phyloP scores from a whole-genome alignment of 371 early-diverging fungal genomes.

The Mucor piriformis region DNA sequence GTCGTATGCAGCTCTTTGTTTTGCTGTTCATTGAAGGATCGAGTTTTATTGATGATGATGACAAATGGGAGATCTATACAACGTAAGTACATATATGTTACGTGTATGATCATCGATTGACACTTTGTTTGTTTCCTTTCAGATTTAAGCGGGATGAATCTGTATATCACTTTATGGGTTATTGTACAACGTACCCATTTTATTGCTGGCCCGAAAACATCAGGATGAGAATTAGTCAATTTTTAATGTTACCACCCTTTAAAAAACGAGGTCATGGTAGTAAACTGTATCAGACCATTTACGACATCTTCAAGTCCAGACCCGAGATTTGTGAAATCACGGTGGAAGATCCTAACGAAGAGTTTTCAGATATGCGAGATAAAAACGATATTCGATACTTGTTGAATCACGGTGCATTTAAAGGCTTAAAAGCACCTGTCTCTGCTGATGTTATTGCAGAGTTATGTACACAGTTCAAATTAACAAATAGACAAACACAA shows the following conservation, averaged over 20 bases:
- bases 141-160: slow-evolving; percentile 37
- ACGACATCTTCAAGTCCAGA: slow-evolving; percentile 56
- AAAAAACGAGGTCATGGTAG: slow-evolving; percentile 87
- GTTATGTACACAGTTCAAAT: slow-evolving; percentile 56
- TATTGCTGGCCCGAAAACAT: slow-evolving; percentile 80
- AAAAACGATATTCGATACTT: slow-evolving; percentile 76
- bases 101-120: too few species aligned
- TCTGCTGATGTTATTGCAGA: slow-evolving; percentile 41
- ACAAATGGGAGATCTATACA: slow-evolving; percentile 79
- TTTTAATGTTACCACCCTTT: slow-evolving; percentile 86
- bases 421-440: slow-evolving; percentile 64
- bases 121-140: too few species aligned
- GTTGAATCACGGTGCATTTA: slow-evolving; percentile 59
- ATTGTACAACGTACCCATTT: slow-evolving; percentile 80
- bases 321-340: slow-evolving; percentile 67
- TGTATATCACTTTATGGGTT: slow-evolving; percentile 80
- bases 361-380: slow-evolving; percentile 85
- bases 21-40: slow-evolving; percentile 91
- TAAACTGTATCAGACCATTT: slow-evolving; percentile 68
- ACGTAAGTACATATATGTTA: slow-evolving; percentile 40
- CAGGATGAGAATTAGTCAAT: slow-evolving; percentile 89
- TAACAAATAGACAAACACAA: slow-evolving; percentile 76
- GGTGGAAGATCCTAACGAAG: slow-evolving; percentile 94
- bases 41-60: slow-evolving; percentile 81
- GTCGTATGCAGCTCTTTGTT: slow-evolving; percentile 75